A percentile compares a stretch with the other conserved stretches of the same genome.
These are phyloP conservation scores for Podaxis mareebaensis DNA, from an alignment of 768 basidiomycete species.

Conservation along the genomic window DNA sequence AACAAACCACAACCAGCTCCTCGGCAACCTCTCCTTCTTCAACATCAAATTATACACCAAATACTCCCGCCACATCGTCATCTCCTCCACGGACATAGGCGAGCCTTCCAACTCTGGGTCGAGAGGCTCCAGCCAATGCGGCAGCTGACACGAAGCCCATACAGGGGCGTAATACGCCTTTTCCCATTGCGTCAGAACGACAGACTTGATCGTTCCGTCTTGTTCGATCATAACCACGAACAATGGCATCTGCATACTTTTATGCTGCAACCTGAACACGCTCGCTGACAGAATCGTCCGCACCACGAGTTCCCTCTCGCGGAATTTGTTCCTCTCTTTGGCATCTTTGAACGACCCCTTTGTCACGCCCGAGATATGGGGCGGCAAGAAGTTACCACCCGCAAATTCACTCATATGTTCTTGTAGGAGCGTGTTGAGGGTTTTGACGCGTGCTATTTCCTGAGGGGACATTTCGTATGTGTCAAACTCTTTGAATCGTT, in stretches of 20 bases:
- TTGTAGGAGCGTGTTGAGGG: slow-evolving; percentile 8
- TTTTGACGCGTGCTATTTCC: slow-evolving; percentile 7
- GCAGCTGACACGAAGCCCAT: slow-evolving; percentile 16
- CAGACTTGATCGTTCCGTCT: slow-evolving; percentile 13
- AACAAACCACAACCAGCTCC: slow-evolving; percentile 16
- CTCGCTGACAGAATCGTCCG: slow-evolving; percentile 9
- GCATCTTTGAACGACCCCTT: slow-evolving; percentile 10
- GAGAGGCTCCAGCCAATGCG: slow-evolving; percentile 14
- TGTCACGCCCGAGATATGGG: slow-evolving; percentile 9
- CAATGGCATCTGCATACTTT: slow-evolving; percentile 10
- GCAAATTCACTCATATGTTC: slow-evolving; percentile 14
- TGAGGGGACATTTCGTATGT: slow-evolving; percentile 14
- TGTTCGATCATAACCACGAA: slow-evolving; percentile 14
- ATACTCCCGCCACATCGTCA: slow-evolving; percentile 15
- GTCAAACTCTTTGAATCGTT: slow-evolving; percentile 9
- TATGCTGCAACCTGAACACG: slow-evolving; percentile 12
- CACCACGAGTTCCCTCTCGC: slow-evolving; percentile 5
- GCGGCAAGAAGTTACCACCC: slow-evolving; percentile 15
- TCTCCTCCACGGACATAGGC: slow-evolving; percentile 11
- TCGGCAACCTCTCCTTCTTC: slow-evolving; percentile 15
- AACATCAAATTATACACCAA: slow-evolving; percentile 14
- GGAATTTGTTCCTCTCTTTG: slow-evolving; percentile 14
- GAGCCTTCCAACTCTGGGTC: slow-evolving; percentile 4
- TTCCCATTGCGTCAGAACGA: slow-evolving; percentile 17
- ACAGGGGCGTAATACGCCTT: slow-evolving; percentile 14